phyloP scores from a whole-genome alignment of 257 asterid species.

The Solanum tarijense region DNA sequence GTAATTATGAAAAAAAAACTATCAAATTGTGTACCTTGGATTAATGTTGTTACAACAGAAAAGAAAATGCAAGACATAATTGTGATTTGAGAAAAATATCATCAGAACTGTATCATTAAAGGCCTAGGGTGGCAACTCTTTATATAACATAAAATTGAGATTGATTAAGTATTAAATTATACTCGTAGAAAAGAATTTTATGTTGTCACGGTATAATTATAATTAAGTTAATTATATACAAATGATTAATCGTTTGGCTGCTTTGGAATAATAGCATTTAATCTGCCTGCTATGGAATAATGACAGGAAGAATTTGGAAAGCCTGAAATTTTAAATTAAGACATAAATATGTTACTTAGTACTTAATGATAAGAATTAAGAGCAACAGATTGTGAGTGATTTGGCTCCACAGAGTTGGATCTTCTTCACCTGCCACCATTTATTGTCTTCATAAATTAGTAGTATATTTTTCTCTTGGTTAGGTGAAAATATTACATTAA shows the following conservation, averaged over 20 bases:
- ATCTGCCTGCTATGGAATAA: background rate
- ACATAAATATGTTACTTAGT: background rate
- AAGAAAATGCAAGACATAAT: background rate
- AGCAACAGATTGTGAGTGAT: conserved; percentile 1
- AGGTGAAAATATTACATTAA: background rate
- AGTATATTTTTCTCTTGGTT: background rate
- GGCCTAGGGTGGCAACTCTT: background rate
- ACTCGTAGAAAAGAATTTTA: too few species aligned
- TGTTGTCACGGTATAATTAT: background rate
- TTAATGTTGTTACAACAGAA: background rate
- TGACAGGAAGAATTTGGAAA: background rate
- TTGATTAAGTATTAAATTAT: too few species aligned
- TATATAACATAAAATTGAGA: background rate
- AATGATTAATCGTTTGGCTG: background rate
- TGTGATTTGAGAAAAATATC: too few species aligned
- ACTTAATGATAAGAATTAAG: background rate
- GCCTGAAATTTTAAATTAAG: background rate
- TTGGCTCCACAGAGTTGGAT: background rate
- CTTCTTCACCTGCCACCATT: background rate
- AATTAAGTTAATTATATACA: too few species aligned
- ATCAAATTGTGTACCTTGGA: background rate
- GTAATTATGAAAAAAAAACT: background rate
- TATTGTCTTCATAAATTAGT: background rate
- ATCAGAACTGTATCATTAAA: too few species aligned
- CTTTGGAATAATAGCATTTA: background rate